phyloP scores from a whole-genome alignment of 352 stramenopile genomes.

The Phytophthora boehmeriae region DNA sequence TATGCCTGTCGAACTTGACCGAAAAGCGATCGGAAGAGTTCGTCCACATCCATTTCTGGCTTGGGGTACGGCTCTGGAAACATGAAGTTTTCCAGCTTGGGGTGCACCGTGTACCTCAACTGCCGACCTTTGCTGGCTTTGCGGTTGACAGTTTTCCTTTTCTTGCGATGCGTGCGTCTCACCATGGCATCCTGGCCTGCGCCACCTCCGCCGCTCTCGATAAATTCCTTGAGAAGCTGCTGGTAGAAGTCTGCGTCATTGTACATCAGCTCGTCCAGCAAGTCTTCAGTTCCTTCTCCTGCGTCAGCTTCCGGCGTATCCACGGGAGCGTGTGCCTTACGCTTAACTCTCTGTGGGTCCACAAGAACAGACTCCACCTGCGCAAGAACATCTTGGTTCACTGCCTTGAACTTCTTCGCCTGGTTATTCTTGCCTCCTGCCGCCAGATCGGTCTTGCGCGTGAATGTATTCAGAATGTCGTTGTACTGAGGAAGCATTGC shows the following conservation, averaged over 20 bases:
- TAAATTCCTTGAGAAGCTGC: conserved; percentile 90
- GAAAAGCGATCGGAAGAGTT: conserved; percentile 88
- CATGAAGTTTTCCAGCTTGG: conserved; percentile 92
- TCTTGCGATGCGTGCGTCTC: conserved; percentile 77
- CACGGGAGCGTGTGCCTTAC: conserved; percentile 76
- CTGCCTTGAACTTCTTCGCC: conserved; percentile 88
- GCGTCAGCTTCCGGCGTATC: conserved; percentile 44
- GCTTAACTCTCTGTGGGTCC: conserved; percentile 81
- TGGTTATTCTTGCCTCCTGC: conserved; percentile 58
- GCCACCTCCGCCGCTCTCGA: conserved; percentile 70
- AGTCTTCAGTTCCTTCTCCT: conserved; percentile 41
- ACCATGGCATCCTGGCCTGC: conserved; percentile 55
- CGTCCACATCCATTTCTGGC: conserved; percentile 81
- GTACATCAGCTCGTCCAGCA: conserved; percentile 86
- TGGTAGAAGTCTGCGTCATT: conserved; percentile 90
- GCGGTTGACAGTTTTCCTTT: conserved; percentile 88
- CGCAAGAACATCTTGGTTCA: conserved; percentile 87
- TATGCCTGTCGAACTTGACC: conserved; percentile 58
- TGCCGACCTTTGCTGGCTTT: conserved; percentile 88
- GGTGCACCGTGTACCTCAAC: conserved; percentile 84
- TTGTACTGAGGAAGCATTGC: conserved; percentile 77
- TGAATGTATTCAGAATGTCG: conserved; percentile 82
- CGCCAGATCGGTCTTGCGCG: conserved; percentile 72
- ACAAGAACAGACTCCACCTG: conserved; percentile 87
- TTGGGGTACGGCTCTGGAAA: conserved; percentile 83